A percentile compares a stretch with the other conserved stretches of the same genome.
These are phyloP conservation scores for Silene vulgaris DNA, from an alignment of 179 eudicot species.

Conservation along the genomic window DNA sequence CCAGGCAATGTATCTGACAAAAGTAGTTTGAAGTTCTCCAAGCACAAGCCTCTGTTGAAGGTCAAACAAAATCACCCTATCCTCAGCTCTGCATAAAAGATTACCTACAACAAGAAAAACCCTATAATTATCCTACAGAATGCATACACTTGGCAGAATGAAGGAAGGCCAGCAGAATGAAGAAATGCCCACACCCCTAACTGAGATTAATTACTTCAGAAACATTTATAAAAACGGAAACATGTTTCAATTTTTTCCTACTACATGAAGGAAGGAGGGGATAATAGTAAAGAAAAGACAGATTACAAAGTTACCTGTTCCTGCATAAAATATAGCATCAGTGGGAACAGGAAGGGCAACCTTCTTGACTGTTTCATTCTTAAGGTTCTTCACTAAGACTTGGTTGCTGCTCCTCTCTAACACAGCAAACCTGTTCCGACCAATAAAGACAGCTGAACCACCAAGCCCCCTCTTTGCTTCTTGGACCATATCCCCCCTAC, in stretches of 20 bases:
- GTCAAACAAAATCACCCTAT: slow-evolving; percentile 70
- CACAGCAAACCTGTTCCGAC: slow-evolving; percentile 89
- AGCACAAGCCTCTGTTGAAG: slow-evolving; percentile 77
- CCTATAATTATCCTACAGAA: background rate
- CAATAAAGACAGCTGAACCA: slow-evolving; percentile 77
- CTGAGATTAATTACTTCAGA: too few species aligned
- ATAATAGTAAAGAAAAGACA: background rate
- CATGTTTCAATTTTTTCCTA: background rate
- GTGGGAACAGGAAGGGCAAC: slow-evolving; percentile 60
- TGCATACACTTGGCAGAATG: too few species aligned
- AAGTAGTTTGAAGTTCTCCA: slow-evolving; percentile 69
- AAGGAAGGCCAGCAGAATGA: too few species aligned
- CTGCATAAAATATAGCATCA: slow-evolving; percentile 86
- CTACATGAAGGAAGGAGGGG: background rate
- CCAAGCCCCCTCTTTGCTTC: slow-evolving; percentile 82
- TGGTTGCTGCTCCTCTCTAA: slow-evolving; percentile 82
- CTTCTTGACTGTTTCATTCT: slow-evolving; percentile 83
- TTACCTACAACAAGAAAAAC: slow-evolving; percentile 34
- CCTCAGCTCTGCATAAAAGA: slow-evolving; percentile 82
- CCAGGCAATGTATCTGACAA: slow-evolving; percentile 76
- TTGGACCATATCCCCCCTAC: slow-evolving; percentile 66
- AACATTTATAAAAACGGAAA: background rate
- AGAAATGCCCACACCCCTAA: too few species aligned
- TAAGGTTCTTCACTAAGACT: slow-evolving; percentile 73
- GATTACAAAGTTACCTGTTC: slow-evolving; percentile 56